Evolutionary conservation across 75 land plant genomes (phyloP), one percentile per base, ranked within the genome.

Genomic region (Sequoia sempervirens): DNA sequence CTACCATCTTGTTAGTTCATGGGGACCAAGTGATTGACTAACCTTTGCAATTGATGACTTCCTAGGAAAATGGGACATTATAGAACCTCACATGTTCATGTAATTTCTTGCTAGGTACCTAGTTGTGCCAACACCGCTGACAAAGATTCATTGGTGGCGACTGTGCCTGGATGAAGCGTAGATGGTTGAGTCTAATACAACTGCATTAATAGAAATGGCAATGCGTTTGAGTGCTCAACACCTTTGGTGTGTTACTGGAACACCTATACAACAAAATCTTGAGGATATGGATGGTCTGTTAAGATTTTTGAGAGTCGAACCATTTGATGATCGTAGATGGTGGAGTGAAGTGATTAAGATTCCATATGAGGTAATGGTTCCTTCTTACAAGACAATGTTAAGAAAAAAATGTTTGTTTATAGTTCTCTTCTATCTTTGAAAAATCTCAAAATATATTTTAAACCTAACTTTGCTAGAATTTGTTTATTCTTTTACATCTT

Each of bases 141-240:
- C 99, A 81, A 95, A 93, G 72, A 80, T 98, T 87, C 79, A 80
- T 45, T 96, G 99, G 99, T 95, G 99, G 99, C 85, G 99, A 52
- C 80, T 98, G 40, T 98, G 99, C 83, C 84, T 98, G 88, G 99
- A 98, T 87, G 99, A 98, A 87, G 99, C 99, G 58, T 99, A 98
- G 85, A 95, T 96, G 99, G 99, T 98, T 47, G 99, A 98, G 86
- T 90, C 90, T 84, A 95, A 80, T 85, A 82, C 88, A 53, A 92
- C 97, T 79, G 85, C 93, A 82, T 97, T 95, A 50, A 93, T 97
- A 30, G 99, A 98, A 87, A 96, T 98, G 99, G 99, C 99, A 26
- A 72, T 93, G 84, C 89, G 95, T 15, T 86, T 98, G 38, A 85
- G 88, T 90, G 94, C 95, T 81, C 86, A 86, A 81, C 87, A 97